Evolutionary conservation across 176 grass and related monocot species (phyloP).

Genomic region (Triticum urartu): DNA sequence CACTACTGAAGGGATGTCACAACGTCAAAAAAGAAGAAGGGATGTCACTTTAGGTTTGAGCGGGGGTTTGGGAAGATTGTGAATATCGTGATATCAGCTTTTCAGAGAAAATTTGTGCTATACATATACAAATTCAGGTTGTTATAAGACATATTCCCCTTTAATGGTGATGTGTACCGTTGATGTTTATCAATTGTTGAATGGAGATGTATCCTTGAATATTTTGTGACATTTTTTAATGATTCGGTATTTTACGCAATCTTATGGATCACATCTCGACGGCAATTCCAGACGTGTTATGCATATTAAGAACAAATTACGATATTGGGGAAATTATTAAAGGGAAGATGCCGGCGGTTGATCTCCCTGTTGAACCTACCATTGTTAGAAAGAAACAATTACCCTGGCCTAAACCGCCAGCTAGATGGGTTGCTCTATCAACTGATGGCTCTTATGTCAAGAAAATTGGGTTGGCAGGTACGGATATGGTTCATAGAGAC

Average conservation of each 20-base stretch:
- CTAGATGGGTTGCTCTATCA: no score
- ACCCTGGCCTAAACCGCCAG: no score
- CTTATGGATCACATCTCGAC: not conserved
- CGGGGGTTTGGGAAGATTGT: not conserved
- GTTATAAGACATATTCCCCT: not conserved
- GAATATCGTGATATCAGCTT: not conserved
- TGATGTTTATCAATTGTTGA: not conserved
- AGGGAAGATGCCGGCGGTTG: no score
- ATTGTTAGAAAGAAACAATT: no score
- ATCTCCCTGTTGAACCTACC: no score
- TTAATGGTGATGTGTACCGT: not conserved
- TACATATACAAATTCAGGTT: not conserved
- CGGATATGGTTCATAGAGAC: no score
- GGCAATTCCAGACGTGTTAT: not conserved
- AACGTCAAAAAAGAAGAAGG: not conserved
- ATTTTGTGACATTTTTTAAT: not conserved
- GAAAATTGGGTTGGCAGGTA: no score
- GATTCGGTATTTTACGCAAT: not conserved
- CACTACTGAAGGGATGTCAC: not conserved
- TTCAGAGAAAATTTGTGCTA: not conserved
- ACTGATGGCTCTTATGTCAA: no score
- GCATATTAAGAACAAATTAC: not conserved
- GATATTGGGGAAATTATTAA: no score
- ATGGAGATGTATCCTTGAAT: not conserved
- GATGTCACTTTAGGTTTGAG: not conserved